A percentile compares a stretch with the other conserved stretches of the same genome.
Evolutionary conservation across 352 stramenopile species (phyloP).

Genomic region (Phytophthora quininea): DNA sequence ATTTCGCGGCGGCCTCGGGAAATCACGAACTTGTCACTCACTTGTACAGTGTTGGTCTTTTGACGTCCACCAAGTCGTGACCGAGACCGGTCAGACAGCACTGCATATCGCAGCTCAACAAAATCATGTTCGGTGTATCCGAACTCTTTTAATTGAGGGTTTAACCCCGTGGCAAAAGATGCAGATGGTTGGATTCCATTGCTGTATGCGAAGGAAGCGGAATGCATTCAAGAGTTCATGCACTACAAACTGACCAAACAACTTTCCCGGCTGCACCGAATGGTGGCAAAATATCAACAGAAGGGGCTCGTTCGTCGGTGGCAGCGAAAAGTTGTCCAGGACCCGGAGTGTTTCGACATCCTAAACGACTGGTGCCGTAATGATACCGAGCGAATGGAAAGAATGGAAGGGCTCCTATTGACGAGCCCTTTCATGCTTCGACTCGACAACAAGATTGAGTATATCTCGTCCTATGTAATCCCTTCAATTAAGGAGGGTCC

Average conservation of each 20-base stretch:
- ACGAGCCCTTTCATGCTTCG: constrained; percentile 60
- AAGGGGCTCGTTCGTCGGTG: constrained; percentile 54
- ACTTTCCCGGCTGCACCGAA: constrained; percentile 56
- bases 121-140: constrained; percentile 40
- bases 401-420: constrained; percentile 57
- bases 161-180: constrained; percentile 56
- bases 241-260: constrained; percentile 65
- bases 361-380: constrained; percentile 74
- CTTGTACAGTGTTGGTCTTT: constrained; percentile 39
- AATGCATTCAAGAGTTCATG: constrained; percentile 56
- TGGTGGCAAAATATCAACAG: constrained; percentile 49
- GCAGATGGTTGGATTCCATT: constrained; percentile 54
- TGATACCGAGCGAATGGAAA: constrained; percentile 51
- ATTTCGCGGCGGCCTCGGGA: constrained; percentile 53
- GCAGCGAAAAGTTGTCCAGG: constrained; percentile 45
- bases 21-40: constrained; percentile 57
- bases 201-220: constrained; percentile 32
- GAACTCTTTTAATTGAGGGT: constrained; percentile 42
- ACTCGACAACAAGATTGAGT: constrained; percentile 73
- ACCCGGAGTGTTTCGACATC: constrained; percentile 60
- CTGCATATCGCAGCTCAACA: constrained; percentile 60
- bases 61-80: constrained; percentile 46
- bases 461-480: constrained; percentile 48
- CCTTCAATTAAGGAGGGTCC: constrained; percentile 28
- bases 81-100: constrained; percentile 53